These are phyloP conservation scores for Aspergillus carbonarius DNA, from an alignment of 2,329 filamentous ascomycete species.

Conservation along the genomic window DNA sequence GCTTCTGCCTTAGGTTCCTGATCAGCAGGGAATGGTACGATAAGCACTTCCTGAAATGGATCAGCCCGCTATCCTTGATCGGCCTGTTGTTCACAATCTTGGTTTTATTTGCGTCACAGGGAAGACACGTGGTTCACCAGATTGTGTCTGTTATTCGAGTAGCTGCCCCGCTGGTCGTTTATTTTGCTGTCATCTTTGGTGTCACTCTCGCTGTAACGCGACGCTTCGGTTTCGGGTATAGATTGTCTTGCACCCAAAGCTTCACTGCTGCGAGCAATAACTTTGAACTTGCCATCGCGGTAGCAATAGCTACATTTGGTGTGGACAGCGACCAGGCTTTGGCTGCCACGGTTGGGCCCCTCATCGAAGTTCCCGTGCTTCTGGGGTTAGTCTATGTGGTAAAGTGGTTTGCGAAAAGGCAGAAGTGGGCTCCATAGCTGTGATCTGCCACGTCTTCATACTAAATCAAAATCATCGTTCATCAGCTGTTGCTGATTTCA, in stretches of 20 bases:
- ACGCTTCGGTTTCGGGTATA: constrained; percentile 72
- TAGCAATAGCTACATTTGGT: constrained; percentile 79
- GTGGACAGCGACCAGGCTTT: constrained; percentile 75
- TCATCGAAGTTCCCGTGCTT: constrained; percentile 84
- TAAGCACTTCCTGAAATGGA: constrained; percentile 65
- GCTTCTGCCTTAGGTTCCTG: constrained; percentile 59
- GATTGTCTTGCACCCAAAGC: constrained; percentile 70
- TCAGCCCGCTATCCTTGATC: constrained; percentile 73
- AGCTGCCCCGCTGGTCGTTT: constrained; percentile 75
- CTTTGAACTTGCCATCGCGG: constrained; percentile 87
- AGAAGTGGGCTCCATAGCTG: constrained; percentile 21
- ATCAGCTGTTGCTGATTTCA: constrained; percentile 36
- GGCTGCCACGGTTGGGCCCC: constrained; percentile 76
- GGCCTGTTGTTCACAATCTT: constrained; percentile 85
- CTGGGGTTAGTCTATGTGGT: constrained; percentile 74
- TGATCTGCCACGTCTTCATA: too few relatives aligned
- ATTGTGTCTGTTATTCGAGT: constrained; percentile 81
- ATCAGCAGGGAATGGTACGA: constrained; percentile 64
- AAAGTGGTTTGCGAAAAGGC: constrained; percentile 36
- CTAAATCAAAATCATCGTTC: background rate
- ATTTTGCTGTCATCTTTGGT: constrained; percentile 75
- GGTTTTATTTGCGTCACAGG: constrained; percentile 81
- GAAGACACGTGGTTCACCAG: constrained; percentile 72
- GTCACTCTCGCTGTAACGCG: constrained; percentile 62
- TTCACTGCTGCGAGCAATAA: constrained; percentile 92